Conservation (phyloP, 2,329 filamentous ascomycete genomes). For the Fonsecaea pugnacius region DNA sequence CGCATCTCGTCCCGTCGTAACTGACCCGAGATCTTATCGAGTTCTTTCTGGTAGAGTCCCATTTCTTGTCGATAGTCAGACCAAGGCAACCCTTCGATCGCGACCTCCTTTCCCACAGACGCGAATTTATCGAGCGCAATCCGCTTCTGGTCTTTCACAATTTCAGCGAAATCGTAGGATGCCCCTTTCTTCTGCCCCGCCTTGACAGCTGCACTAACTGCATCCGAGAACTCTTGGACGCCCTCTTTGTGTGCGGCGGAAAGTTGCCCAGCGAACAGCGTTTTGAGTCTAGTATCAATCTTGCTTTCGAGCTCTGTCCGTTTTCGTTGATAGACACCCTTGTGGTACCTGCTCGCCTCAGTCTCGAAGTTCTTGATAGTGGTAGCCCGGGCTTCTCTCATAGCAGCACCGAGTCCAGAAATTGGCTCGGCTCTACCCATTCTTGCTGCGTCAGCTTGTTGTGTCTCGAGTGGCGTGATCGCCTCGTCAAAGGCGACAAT, state of each 20-base stretch:
- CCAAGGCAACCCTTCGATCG: constrained; percentile 82
- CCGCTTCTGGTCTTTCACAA: constrained; percentile 81
- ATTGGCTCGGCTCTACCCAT: constrained; percentile 76
- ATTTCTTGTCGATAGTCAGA: constrained; percentile 83
- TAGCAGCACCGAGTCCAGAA: constrained; percentile 72
- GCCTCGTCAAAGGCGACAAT: constrained; percentile 78
- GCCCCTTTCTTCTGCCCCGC: constrained; percentile 88
- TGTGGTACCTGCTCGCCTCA: constrained; percentile 93
- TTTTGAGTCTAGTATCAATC: constrained; percentile 84
- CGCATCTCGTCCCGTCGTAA: constrained; percentile 96
- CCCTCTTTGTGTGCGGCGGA: constrained; percentile 86
- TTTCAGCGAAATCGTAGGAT: constrained; percentile 92
- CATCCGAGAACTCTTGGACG: constrained; percentile 80
- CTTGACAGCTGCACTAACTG: constrained; percentile 86
- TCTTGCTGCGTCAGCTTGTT: constrained; percentile 74
- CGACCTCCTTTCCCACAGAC: constrained; percentile 71
- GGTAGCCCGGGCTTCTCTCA: constrained; percentile 72
- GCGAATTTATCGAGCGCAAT: constrained; percentile 76
- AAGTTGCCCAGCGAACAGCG: constrained; percentile 85
- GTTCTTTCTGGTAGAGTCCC: constrained; percentile 80
- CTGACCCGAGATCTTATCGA: constrained; percentile 83
- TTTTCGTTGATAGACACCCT: constrained; percentile 89
- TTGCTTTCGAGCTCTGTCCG: constrained; percentile 81
- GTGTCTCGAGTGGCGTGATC: constrained; percentile 83
- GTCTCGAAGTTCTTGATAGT: constrained; percentile 83